Percentiles rank a stretch among this genome's conserved stretches.
phyloP scores from a whole-genome alignment of 306 rosid species.

The Erythrophleum fordii region DNA sequence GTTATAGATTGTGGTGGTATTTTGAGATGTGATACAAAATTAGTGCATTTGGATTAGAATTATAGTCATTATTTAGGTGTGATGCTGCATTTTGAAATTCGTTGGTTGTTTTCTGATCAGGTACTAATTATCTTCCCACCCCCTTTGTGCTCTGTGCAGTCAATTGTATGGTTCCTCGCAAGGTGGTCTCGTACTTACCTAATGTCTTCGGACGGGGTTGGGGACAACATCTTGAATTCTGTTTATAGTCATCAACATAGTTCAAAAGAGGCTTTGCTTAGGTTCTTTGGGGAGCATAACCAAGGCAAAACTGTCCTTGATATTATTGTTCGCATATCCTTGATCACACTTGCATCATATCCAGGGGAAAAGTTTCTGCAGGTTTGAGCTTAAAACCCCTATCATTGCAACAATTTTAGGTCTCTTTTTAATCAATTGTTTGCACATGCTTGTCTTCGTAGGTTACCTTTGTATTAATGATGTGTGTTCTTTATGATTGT shows the following conservation, averaged over 20 bases:
- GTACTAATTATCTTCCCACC: constrained; percentile 20
- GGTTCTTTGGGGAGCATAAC: constrained; percentile 78
- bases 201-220: constrained; percentile 71
- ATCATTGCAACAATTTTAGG: constrained; percentile 30
- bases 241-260: constrained; percentile 50
- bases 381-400: constrained; percentile 56
- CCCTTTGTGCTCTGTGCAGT: constrained; percentile 61
- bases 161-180: constrained; percentile 94
- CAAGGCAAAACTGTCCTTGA: constrained; percentile 90
- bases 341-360: constrained; percentile 72
- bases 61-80: not conserved
- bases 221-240: constrained; percentile 49
- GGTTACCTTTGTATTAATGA: constrained; percentile 32
- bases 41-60: not conserved
- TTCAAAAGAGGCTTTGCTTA: constrained; percentile 59
- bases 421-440: constrained; percentile 11
- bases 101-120: constrained; percentile 28
- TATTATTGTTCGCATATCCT: constrained; percentile 77
- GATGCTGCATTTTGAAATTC: constrained; percentile 16
- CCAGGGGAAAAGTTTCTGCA: constrained; percentile 93
- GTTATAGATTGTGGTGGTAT: constrained; percentile 10
- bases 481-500: constrained; percentile 5
- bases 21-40: constrained; percentile 8
- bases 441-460: constrained; percentile 34
- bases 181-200: constrained; percentile 94